These are phyloP conservation scores for Angophora floribunda DNA, from an alignment of 345 rosid genomes.

Conservation along the genomic window DNA sequence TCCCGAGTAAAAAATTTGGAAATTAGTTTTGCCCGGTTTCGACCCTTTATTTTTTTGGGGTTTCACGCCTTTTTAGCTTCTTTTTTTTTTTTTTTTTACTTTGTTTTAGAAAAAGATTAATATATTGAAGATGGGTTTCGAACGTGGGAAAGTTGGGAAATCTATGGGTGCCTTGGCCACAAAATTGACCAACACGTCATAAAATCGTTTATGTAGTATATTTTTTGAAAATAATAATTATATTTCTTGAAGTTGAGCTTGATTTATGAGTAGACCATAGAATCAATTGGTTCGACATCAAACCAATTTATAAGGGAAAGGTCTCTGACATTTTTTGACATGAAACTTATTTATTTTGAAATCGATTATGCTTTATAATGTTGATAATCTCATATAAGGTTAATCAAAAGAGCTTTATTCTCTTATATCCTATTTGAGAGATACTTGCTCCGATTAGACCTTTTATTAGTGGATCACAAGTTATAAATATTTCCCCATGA, in stretches of 20 bases:
- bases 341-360: not conserved
- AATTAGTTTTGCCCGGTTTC: no score
- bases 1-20: not conserved
- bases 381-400: not conserved
- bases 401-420: not conserved
- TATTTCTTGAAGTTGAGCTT: not conserved
- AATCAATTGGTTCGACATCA: rapidly evolving
- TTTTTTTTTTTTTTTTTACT: not conserved
- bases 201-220: not conserved
- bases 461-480: not conserved
- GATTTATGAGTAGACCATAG: rapidly evolving
- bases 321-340: not conserved
- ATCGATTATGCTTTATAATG: not conserved
- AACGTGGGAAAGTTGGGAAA: not conserved
- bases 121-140: not conserved
- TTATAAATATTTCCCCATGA: not conserved
- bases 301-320: not conserved
- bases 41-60: no score
- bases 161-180: not conserved
- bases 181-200: not conserved
- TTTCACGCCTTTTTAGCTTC: not conserved
- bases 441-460: not conserved
- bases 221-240: not conserved
- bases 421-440: not conserved
- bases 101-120: not conserved